Percentiles rank a stretch among this genome's conserved stretches.
phyloP scores from a whole-genome alignment of 2,329 filamentous ascomycete species.

The Dendrostoma leiphaemia region DNA sequence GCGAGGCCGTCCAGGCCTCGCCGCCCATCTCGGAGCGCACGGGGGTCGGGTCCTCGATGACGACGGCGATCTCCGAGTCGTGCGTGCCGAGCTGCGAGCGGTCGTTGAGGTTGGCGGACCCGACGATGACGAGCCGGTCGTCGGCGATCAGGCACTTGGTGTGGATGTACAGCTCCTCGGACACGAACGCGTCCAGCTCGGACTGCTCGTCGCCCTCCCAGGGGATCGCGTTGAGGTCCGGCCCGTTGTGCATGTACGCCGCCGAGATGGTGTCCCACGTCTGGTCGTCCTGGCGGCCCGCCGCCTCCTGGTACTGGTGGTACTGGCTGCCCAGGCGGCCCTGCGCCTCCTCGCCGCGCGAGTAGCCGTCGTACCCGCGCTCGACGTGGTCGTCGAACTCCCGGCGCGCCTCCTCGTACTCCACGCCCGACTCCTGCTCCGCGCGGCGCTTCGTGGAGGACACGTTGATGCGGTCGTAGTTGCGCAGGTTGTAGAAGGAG shows the following conservation, averaged over 20 bases:
- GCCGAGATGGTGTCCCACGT: slow-evolving; percentile 75
- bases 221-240: slow-evolving; percentile 59
- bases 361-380: slow-evolving; percentile 37
- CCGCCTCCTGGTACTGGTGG: slow-evolving; percentile 70
- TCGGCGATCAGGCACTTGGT: slow-evolving; percentile 88
- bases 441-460: slow-evolving; percentile 59
- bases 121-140: slow-evolving; percentile 80
- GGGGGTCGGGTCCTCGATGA: slow-evolving; percentile 76
- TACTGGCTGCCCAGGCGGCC: slow-evolving; percentile 48
- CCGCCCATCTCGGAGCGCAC: slow-evolving; percentile 74
- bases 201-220: slow-evolving; percentile 77
- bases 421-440: slow-evolving; percentile 62
- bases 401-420: slow-evolving; percentile 63
- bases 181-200: slow-evolving; percentile 85
- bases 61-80: slow-evolving; percentile 86
- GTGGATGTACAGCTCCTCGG: slow-evolving; percentile 95
- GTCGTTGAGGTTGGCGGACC: slow-evolving; percentile 89
- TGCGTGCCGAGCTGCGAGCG: slow-evolving; percentile 86
- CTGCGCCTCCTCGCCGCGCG: slow-evolving; percentile 27
- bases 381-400: slow-evolving; percentile 61
- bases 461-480: slow-evolving; percentile 79
- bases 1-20: slow-evolving; percentile 66
- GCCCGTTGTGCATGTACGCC: slow-evolving; percentile 80
- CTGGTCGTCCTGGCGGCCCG: slow-evolving; percentile 49
- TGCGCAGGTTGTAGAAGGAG: slow-evolving; percentile 80